Evolutionary conservation across 805 yeast genomes (phyloP).

Genomic region (Ogataea methylovora): DNA sequence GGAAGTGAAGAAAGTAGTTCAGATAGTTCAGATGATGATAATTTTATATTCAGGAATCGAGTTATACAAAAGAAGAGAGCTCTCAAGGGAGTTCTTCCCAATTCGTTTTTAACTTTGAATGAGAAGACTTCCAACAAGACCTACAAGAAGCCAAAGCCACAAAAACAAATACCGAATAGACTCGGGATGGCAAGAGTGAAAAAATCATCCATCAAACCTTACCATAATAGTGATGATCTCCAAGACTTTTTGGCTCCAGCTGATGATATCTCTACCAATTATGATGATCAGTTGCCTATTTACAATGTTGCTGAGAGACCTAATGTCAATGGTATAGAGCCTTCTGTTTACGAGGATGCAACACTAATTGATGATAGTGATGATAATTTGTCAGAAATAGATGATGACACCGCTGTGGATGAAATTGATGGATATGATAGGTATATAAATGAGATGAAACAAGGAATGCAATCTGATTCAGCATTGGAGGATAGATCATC

Average conservation of each 20-base stretch:
- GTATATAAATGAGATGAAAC: slow-evolving; percentile 1
- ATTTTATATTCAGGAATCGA: slow-evolving; percentile 13
- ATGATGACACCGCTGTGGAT: slow-evolving; percentile 3
- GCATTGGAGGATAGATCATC: slow-evolving; percentile 20
- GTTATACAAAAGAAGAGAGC: slow-evolving; percentile 13
- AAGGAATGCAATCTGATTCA: slow-evolving; percentile 8
- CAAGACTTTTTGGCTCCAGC: too few relatives aligned
- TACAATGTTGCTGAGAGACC: background rate
- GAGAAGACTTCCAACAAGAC: background rate
- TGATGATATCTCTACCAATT: too few relatives aligned
- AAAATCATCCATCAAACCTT: slow-evolving; percentile 1
- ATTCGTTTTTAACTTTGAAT: slow-evolving; percentile 14
- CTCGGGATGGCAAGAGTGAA: slow-evolving; percentile 15
- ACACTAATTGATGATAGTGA: too few relatives aligned
- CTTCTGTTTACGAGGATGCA: too few relatives aligned
- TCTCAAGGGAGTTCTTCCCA: slow-evolving; percentile 19
- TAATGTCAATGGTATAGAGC: background rate
- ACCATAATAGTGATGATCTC: slow-evolving; percentile 2
- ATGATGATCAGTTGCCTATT: background rate
- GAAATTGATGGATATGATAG: slow-evolving; percentile 6
- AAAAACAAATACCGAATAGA: background rate
- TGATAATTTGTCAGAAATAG: slow-evolving; percentile 1
- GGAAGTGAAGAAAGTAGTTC: slow-evolving; percentile 3
- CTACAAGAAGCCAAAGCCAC: background rate
- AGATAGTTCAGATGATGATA: slow-evolving; percentile 5